These are phyloP conservation scores for Hymenoscyphus infarciens DNA, from an alignment of 2,329 filamentous ascomycete species.

Conservation along the genomic window DNA sequence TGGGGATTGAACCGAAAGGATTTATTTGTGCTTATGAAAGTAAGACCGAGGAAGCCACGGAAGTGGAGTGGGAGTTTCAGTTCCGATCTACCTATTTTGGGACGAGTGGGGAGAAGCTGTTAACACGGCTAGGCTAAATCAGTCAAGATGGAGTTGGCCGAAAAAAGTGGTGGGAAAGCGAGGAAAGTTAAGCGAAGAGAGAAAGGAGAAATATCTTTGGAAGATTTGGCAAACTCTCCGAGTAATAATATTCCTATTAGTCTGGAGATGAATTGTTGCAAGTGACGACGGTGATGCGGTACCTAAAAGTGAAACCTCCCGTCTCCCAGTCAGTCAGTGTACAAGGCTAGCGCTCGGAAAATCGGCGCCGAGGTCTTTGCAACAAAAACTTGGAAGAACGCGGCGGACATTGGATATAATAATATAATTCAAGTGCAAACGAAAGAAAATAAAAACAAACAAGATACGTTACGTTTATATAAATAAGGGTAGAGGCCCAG, in stretches of 20 bases:
- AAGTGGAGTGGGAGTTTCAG: background rate
- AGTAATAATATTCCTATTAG: background rate
- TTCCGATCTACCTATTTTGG: constrained; percentile 4
- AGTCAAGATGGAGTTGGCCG: too few species aligned
- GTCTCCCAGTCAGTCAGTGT: background rate
- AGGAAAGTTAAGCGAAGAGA: background rate
- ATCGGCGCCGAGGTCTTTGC: background rate
- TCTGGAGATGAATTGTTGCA: too few species aligned
- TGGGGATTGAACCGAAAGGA: background rate
- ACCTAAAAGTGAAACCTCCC: too few species aligned
- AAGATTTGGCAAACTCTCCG: background rate
- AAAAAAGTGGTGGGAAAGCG: background rate
- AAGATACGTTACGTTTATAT: background rate
- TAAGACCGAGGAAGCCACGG: background rate
- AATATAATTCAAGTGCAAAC: background rate
- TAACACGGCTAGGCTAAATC: background rate
- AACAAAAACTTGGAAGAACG: background rate
- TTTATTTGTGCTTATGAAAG: background rate
- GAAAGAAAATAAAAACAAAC: background rate
- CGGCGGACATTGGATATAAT: too few species aligned
- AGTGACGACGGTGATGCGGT: background rate
- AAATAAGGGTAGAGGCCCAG: background rate
- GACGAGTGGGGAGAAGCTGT: background rate
- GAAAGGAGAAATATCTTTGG: background rate
- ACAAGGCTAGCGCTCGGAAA: background rate